Evolutionary conservation across 148 eudicot genomes (phyloP).

Genomic region (Diospyros kaki): DNA sequence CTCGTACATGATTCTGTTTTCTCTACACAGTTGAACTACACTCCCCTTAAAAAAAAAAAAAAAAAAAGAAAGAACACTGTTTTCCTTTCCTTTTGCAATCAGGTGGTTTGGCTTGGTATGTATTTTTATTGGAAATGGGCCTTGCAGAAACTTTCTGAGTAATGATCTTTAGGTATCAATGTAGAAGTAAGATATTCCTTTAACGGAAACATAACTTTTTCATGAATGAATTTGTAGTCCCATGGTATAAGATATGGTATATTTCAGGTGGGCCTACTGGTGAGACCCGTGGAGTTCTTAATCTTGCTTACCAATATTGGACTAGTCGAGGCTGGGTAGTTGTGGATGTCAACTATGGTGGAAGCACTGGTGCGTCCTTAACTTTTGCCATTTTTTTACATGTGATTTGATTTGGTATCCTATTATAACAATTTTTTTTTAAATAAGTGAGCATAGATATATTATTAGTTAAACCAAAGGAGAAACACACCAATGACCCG

Average conservation of each 20-base stretch:
- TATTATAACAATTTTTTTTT: too few relatives aligned
- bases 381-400: not conserved
- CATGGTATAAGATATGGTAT: constrained; percentile 15
- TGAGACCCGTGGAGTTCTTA: constrained; percentile 75
- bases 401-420: not conserved
- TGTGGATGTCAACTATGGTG: constrained; percentile 96
- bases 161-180: not conserved
- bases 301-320: constrained; percentile 84
- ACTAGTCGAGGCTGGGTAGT: constrained; percentile 98
- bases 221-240: not conserved
- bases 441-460: too few relatives aligned
- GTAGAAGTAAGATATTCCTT: not conserved
- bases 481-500: too few relatives aligned
- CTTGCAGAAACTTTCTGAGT: not conserved
- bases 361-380: constrained; percentile 72
- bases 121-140: not conserved
- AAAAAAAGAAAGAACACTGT: too few relatives aligned
- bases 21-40: too few relatives aligned
- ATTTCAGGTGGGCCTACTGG: constrained; percentile 84
- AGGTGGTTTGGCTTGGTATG: too few relatives aligned
- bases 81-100: too few relatives aligned
- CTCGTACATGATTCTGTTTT: too few relatives aligned
- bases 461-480: too few relatives aligned
- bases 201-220: constrained; percentile 2
- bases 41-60: too few relatives aligned